A percentile compares a stretch with the other conserved stretches of the same genome.
These are phyloP conservation scores for Danielia oregonensis DNA, from an alignment of 805 yeast species.

Conservation along the genomic window DNA sequence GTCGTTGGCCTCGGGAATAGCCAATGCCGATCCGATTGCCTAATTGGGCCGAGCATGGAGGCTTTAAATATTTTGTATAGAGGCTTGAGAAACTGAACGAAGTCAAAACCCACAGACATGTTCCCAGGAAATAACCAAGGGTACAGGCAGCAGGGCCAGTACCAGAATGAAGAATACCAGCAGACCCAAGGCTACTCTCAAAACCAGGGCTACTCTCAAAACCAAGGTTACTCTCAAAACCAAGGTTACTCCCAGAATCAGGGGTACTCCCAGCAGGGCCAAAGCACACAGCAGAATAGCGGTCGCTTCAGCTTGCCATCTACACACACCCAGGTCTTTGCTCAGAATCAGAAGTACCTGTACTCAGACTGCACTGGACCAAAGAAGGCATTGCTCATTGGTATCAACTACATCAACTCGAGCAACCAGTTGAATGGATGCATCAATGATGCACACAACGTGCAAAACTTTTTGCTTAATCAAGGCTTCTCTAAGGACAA, in stretches of 20 bases:
- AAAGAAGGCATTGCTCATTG: conserved; percentile 35
- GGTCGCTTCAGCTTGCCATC: not conserved
- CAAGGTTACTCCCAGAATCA: not conserved
- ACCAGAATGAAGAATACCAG: not conserved
- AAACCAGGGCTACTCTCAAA: not conserved
- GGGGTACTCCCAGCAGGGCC: not conserved
- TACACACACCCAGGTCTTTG: conserved; percentile 1
- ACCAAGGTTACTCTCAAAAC: not conserved
- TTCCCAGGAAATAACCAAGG: not conserved
- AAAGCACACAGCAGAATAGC: not conserved
- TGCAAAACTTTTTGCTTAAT: conserved; percentile 28
- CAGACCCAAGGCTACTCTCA: not conserved
- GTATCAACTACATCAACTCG: conserved; percentile 32
- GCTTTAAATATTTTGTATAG: no score
- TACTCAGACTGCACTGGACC: conserved; percentile 37
- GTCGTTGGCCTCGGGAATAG: no score
- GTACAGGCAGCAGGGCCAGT: not conserved
- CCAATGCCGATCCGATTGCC: no score
- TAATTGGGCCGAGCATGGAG: no score
- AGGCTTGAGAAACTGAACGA: no score
- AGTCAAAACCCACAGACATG: no score
- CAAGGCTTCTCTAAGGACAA: conserved; percentile 34
- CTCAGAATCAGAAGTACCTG: conserved; percentile 11
- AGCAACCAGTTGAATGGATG: conserved; percentile 33
- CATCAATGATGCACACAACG: conserved; percentile 37